These are phyloP conservation scores for Scheffersomyces lignosus DNA, from an alignment of 805 yeast species.

Conservation along the genomic window DNA sequence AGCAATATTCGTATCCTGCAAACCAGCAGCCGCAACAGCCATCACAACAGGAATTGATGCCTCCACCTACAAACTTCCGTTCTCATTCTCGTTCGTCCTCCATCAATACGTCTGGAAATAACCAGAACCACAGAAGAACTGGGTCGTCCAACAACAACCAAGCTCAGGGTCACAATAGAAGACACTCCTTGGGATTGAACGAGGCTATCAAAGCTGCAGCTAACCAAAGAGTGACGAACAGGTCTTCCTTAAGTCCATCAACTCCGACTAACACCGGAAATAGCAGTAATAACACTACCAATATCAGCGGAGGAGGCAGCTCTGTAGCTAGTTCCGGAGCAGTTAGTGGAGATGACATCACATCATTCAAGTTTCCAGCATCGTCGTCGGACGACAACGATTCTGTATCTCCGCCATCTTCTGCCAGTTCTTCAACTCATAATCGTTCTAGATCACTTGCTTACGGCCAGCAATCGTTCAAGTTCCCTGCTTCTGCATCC, in stretches of 20 bases:
- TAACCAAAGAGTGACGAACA: slow-evolving; percentile 58
- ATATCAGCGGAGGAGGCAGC: too few species aligned
- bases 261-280: slow-evolving; percentile 15
- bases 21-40: slow-evolving; percentile 22
- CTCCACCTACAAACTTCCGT: slow-evolving; percentile 20
- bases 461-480: slow-evolving; percentile 48
- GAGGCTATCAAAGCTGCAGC: slow-evolving; percentile 99
- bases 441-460: slow-evolving; percentile 41
- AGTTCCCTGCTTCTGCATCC: slow-evolving; percentile 52
- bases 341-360: slow-evolving; percentile 22
- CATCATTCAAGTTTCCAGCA: slow-evolving; percentile 60
- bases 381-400: slow-evolving; percentile 27
- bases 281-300: slow-evolving; percentile 16
- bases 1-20: slow-evolving; percentile 14
- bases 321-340: slow-evolving; percentile 7
- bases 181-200: slow-evolving; percentile 87
- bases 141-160: slow-evolving; percentile 26
- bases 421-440: slow-evolving; percentile 19
- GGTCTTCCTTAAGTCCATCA: slow-evolving; percentile 33
- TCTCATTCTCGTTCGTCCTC: slow-evolving; percentile 38
- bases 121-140: slow-evolving; percentile 34
- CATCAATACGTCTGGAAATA: slow-evolving; percentile 8
- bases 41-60: slow-evolving; percentile 15
- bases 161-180: slow-evolving; percentile 74
- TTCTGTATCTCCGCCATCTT: slow-evolving; percentile 13